phyloP scores from a whole-genome alignment of 2,329 filamentous ascomycete genomes.

The Trichoderma sp. region DNA sequence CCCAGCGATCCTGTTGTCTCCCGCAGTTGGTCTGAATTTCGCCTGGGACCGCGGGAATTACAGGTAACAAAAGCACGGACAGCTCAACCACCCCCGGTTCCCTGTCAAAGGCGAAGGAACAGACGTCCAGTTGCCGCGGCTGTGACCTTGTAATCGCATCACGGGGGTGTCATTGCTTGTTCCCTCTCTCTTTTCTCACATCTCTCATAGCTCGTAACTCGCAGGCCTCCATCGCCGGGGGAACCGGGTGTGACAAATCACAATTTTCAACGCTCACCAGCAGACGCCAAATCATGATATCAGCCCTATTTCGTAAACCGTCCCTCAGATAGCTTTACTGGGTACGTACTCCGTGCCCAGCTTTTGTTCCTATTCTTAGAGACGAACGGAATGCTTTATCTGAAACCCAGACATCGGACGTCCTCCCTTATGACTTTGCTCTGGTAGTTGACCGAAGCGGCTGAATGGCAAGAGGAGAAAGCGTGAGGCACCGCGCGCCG shows the following conservation, averaged over 20 bases:
- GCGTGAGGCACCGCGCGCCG: background rate
- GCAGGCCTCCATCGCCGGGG: background rate
- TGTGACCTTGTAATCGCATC: background rate
- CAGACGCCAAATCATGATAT: background rate
- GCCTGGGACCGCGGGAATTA: background rate
- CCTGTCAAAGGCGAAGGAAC: background rate
- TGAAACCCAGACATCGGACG: conserved; percentile 3
- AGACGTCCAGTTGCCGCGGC: background rate
- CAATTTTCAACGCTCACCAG: background rate
- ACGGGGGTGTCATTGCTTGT: background rate
- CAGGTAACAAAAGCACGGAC: background rate
- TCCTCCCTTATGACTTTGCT: background rate
- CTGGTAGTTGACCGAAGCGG: background rate
- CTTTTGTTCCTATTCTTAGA: background rate
- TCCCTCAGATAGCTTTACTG: background rate
- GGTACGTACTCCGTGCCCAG: background rate
- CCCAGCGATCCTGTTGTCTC: background rate
- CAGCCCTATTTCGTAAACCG: background rate
- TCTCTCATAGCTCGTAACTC: background rate
- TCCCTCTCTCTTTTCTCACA: background rate
- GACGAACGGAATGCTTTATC: background rate
- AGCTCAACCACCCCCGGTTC: background rate
- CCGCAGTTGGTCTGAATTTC: background rate
- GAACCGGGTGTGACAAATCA: background rate
- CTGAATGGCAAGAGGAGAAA: background rate